Evolutionary conservation across 345 rosid species (phyloP).

Genomic region (Citropsis articulata): DNA sequence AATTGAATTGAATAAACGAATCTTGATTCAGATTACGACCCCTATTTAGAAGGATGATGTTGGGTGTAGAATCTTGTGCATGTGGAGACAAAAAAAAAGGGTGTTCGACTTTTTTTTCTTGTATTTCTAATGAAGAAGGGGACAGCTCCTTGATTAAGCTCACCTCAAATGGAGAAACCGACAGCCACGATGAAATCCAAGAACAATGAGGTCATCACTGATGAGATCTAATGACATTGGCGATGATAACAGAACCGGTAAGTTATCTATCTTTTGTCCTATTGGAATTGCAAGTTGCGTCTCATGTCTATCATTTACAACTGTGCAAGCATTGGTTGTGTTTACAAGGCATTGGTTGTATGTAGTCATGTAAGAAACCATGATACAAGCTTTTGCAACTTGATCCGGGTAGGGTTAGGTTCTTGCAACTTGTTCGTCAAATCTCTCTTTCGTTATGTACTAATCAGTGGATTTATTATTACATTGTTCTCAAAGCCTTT

Average conservation of each 20-base stretch:
- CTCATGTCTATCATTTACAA: background rate
- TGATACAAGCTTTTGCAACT: conserved; percentile 16
- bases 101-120: too few species aligned
- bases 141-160: background rate
- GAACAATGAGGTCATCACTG: conserved; percentile 9
- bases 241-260: background rate
- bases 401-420: conserved; percentile 5
- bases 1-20: too few species aligned
- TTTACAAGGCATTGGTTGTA: conserved; percentile 5
- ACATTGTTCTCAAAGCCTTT: too few species aligned
- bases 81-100: too few species aligned
- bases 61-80: too few species aligned
- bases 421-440: conserved; percentile 27
- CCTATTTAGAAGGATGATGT: too few species aligned
- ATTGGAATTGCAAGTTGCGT: conserved; percentile 13
- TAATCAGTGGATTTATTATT: background rate
- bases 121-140: background rate
- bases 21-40: rapidly evolving
- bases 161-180: background rate
- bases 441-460: background rate
- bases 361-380: conserved; percentile 7
- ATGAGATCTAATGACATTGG: background rate
- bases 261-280: background rate
- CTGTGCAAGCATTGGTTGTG: background rate
- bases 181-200: background rate